Percentiles rank a stretch among this genome's conserved stretches.
Conservation (phyloP, 495 filamentous ascomycete species). For the Xylaria castorea region DNA sequence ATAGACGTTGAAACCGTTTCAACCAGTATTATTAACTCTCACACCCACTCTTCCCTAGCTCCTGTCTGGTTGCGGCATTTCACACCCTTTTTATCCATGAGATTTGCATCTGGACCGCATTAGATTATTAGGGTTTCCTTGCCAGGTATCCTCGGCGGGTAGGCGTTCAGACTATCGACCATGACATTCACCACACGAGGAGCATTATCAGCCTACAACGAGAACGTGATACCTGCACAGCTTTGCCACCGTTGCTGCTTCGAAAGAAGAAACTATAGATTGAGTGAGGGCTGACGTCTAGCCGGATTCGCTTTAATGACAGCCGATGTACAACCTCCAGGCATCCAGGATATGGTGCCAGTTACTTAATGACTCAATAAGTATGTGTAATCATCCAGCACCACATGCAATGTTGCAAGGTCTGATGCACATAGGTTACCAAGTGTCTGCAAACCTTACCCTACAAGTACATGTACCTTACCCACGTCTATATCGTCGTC, state of each 20-base stretch:
- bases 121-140: neutral
- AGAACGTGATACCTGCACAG: neutral
- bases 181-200: neutral
- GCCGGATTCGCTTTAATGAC: neutral
- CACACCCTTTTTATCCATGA: neutral
- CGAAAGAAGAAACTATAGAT: neutral
- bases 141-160: neutral
- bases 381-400: too few relatives aligned
- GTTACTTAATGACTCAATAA: neutral
- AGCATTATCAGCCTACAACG: neutral
- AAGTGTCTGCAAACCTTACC: neutral
- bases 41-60: neutral
- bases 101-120: neutral
- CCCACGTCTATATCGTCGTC: neutral
- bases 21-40: neutral
- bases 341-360: neutral
- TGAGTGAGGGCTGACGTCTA: neutral
- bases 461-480: too few relatives aligned
- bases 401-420: too few relatives aligned
- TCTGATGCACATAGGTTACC: too few relatives aligned
- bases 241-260: neutral
- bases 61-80: constrained; percentile 1
- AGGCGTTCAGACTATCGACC: neutral
- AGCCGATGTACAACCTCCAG: neutral
- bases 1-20: constrained; percentile 2